Conservation (phyloP, 2,329 filamentous ascomycete genomes). For the Aspergillus neotritici region DNA sequence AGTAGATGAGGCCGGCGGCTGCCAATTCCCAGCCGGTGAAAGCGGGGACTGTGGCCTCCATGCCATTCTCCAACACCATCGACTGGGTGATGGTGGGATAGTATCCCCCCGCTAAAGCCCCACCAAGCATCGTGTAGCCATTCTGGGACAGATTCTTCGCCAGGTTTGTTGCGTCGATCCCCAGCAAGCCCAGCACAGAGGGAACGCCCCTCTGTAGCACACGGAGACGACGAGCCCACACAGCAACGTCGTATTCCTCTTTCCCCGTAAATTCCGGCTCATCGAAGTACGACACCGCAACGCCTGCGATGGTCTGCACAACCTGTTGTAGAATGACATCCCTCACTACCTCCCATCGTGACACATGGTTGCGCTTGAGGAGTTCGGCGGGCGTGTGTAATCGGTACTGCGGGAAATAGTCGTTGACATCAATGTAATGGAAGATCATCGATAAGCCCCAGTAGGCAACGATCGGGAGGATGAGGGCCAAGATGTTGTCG, state of each 20-base stretch:
- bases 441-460: slow-evolving; percentile 83
- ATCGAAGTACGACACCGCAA: slow-evolving; percentile 65
- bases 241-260: slow-evolving; percentile 78
- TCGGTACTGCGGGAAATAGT: slow-evolving; percentile 84
- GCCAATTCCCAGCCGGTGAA: slow-evolving; percentile 80
- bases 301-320: slow-evolving; percentile 71
- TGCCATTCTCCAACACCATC: slow-evolving; percentile 48
- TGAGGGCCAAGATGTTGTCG: slow-evolving; percentile 71
- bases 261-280: slow-evolving; percentile 67
- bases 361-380: slow-evolving; percentile 76
- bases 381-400: slow-evolving; percentile 94
- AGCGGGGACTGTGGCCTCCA: slow-evolving; percentile 53
- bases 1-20: slow-evolving; percentile 72
- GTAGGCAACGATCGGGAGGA: slow-evolving; percentile 77
- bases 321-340: slow-evolving; percentile 90
- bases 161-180: slow-evolving; percentile 68
- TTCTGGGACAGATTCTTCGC: slow-evolving; percentile 64
- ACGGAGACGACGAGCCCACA: slow-evolving; percentile 81
- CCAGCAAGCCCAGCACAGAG: slow-evolving; percentile 61
- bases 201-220: slow-evolving; percentile 75
- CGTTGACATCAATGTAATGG: slow-evolving; percentile 77
- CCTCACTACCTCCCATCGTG: slow-evolving; percentile 76
- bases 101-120: slow-evolving; percentile 69
- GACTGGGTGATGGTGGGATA: slow-evolving; percentile 67
- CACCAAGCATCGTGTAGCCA: slow-evolving; percentile 68